A percentile compares a stretch with the other conserved stretches of the same genome.
These are phyloP conservation scores for Lantana camara DNA, from an alignment of 257 asterid species.

Conservation along the genomic window DNA sequence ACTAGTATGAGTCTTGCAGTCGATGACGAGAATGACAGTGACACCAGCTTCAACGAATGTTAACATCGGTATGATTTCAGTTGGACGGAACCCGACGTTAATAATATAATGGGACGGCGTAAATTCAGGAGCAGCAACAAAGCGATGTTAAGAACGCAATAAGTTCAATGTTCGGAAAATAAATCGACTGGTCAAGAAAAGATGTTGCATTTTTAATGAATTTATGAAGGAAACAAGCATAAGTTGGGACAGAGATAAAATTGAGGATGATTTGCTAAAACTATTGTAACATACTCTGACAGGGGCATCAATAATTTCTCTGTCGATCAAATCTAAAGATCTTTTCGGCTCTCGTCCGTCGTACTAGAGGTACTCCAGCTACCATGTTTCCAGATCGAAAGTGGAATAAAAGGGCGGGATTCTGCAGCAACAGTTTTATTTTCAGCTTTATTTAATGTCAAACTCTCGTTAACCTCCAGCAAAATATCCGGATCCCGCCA, in stretches of 20 bases:
- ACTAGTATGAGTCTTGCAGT: background rate
- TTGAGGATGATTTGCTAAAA: background rate
- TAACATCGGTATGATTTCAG: background rate
- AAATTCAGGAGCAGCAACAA: no score
- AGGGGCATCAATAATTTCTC: background rate
- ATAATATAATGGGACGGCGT: background rate
- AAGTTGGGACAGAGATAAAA: background rate
- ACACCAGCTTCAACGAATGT: background rate
- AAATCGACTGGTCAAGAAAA: no score
- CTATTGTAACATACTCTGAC: background rate
- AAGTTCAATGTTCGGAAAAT: no score
- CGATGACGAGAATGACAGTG: background rate
- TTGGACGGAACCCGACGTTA: background rate
- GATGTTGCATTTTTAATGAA: no score
- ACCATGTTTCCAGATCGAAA: conserved; percentile 39
- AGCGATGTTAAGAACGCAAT: no score
- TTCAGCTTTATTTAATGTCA: conserved; percentile 26
- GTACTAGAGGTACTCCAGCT: conserved; percentile 25
- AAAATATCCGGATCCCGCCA: conserved; percentile 68
- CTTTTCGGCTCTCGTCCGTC: background rate
- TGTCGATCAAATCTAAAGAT: background rate
- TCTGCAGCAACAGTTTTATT: conserved; percentile 22
- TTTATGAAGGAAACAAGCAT: no score
- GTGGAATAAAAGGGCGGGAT: conserved; percentile 38
- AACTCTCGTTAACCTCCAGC: conserved; percentile 48